Conservation (phyloP, 108 stramenopile genomes). For the Bacterosira constricta region DNA sequence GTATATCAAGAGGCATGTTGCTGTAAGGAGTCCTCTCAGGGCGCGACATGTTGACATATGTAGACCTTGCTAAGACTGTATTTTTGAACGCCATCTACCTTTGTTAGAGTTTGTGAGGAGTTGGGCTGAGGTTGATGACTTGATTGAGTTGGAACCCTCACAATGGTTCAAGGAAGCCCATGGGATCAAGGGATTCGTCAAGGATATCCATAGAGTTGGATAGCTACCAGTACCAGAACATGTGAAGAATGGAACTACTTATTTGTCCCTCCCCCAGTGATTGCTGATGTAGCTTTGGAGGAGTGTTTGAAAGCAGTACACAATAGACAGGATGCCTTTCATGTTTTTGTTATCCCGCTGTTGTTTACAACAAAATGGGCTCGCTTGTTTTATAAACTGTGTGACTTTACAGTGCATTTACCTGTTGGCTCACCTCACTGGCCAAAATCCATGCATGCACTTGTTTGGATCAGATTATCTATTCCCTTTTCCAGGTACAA, state of each 20-base stretch:
- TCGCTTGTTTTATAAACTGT: slow-evolving; percentile 7
- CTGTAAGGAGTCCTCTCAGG: slow-evolving; percentile 26
- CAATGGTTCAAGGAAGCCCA: slow-evolving; percentile 30
- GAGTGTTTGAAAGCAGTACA: slow-evolving; percentile 37
- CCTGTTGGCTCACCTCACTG: slow-evolving; percentile 9
- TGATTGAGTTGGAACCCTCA: slow-evolving; percentile 4
- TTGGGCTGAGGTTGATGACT: background rate
- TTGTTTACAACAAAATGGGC: slow-evolving; percentile 2
- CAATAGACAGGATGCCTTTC: slow-evolving; percentile 16
- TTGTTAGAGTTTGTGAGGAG: slow-evolving; percentile 5
- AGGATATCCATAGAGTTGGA: slow-evolving; percentile 18
- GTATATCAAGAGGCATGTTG: slow-evolving; percentile 15
- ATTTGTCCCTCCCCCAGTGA: slow-evolving; percentile 38
- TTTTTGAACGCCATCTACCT: background rate
- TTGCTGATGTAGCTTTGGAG: slow-evolving; percentile 33
- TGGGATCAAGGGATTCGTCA: slow-evolving; percentile 15
- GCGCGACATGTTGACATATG: background rate
- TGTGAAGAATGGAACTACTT: background rate
- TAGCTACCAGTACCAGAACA: slow-evolving; percentile 23
- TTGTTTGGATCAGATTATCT: slow-evolving; percentile 23
- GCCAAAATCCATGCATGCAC: slow-evolving; percentile 34
- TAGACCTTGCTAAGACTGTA: slow-evolving; percentile 3
- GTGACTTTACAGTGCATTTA: background rate
- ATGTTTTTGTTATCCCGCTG: slow-evolving; percentile 12
- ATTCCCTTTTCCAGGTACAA: slow-evolving; percentile 28